Evolutionary conservation across 148 eudicot genomes (phyloP), one percentile per base, ranked within the genome.

Genomic region (Dianthus caryophyllus): DNA sequence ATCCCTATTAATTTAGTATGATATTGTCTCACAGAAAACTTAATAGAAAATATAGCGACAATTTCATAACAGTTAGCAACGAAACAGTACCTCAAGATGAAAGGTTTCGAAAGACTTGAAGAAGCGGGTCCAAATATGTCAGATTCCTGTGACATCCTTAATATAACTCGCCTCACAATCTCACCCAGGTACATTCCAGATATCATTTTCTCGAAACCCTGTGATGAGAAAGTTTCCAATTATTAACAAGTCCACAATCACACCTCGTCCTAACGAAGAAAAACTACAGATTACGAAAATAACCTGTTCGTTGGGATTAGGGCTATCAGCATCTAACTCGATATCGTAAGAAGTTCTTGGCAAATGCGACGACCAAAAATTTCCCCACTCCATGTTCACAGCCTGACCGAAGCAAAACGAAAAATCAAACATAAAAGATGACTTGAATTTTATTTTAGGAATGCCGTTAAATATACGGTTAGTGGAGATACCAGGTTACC

Each of bases 191-290:
- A 94, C 98, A 94, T 94, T 66, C 92, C 97, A 30, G 98, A 90
- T 72, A 94, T 81, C 98, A 94, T 88, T 74, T 90, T 94, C 82
- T 94, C 98, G 80, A 94, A 93, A 68, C 87, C 96, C 97, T 94
- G 77, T 48, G 76, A 66, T 72, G 22, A 68, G 14, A 58, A 16
- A 20, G 33, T 13, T 5, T 48, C 61, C 14, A 17, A 9, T 48
- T 16, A 15, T 48, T 48, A 48, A 48, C 20, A 39, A 24, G 33
- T 44, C 64, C 53, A 6, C 18, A 46, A 26, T 6, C 59, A 39
- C 21, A 36, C 12, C 16, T 63, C 46, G n/a, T 24, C 2, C 41
- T 43, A 20, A 38, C 33, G 46, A 78, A 51, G 1, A 50, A 20
- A 21, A 53, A 16, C 22, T 15, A 22, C 59, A 56, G 30, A n/a